These are phyloP conservation scores for Dinochytrium kinnereticum DNA, from an alignment of 371 early-diverging fungal genomes.

Conservation along the genomic window DNA sequence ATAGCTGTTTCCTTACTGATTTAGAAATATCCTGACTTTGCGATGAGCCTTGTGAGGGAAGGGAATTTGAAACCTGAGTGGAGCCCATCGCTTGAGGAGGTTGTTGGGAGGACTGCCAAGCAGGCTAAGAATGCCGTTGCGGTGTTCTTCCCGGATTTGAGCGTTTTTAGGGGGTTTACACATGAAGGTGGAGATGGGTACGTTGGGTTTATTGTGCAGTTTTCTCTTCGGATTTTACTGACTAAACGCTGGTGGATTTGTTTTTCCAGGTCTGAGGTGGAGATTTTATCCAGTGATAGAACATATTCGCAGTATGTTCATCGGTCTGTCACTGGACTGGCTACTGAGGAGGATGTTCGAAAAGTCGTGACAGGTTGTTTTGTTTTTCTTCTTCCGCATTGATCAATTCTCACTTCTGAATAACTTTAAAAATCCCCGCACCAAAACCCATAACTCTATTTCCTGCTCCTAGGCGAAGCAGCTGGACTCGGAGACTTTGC, in stretches of 20 bases:
- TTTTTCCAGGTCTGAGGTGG: not conserved
- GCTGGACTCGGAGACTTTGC: constrained; percentile 26
- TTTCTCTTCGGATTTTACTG: too few species aligned
- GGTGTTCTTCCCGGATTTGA: not conserved
- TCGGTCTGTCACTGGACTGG: constrained; percentile 27
- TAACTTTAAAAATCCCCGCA: too few species aligned
- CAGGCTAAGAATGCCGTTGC: not conserved
- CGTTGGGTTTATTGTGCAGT: too few species aligned
- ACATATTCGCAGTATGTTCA: constrained; percentile 19
- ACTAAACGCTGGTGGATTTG: not conserved
- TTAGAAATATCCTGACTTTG: not conserved
- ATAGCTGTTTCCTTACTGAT: not conserved
- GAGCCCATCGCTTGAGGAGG: not conserved
- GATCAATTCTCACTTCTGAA: too few species aligned
- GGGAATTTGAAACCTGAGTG: not conserved
- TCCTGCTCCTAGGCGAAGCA: constrained; percentile 30
- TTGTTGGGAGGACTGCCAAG: not conserved
- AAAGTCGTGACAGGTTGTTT: constrained; percentile 25
- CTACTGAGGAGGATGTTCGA: constrained; percentile 24
- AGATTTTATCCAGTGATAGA: constrained; percentile 3
- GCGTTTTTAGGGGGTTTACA: too few species aligned
- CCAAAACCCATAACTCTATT: too few species aligned
- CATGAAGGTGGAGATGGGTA: too few species aligned
- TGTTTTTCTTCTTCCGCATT: not conserved
- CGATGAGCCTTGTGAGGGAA: too few species aligned